Evolutionary conservation across 2,329 filamentous ascomycete genomes (phyloP).

Genomic region (Sclerotinia sclerotiorum): DNA sequence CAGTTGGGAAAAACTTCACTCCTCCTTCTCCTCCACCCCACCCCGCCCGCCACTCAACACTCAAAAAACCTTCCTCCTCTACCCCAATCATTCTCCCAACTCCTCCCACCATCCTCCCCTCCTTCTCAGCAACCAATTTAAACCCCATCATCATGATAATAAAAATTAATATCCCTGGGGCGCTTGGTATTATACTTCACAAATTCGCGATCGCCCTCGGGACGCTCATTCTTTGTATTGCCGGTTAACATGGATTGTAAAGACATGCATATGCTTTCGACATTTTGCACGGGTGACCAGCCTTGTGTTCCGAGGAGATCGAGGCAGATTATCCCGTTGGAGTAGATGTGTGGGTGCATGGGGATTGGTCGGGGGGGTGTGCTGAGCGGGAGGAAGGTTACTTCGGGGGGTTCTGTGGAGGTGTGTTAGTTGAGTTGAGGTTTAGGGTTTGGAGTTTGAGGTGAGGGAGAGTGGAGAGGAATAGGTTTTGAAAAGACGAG

Average conservation of each 20-base stretch:
- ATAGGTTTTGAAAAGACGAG: background rate
- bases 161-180: slow-evolving; percentile 86
- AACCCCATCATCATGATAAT: slow-evolving; percentile 87
- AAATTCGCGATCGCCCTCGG: slow-evolving; percentile 87
- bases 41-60: too few species aligned
- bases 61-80: background rate
- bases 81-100: too few species aligned
- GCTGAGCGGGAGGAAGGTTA: slow-evolving; percentile 66
- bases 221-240: slow-evolving; percentile 87
- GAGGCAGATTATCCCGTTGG: slow-evolving; percentile 87
- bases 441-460: slow-evolving; percentile 71
- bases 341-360: slow-evolving; percentile 97
- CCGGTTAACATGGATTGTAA: slow-evolving; percentile 98
- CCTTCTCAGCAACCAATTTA: background rate
- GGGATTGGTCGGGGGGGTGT: slow-evolving; percentile 60
- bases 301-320: slow-evolving; percentile 85
- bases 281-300: slow-evolving; percentile 96
- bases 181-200: slow-evolving; percentile 75
- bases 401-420: slow-evolving; percentile 83
- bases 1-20: too few species aligned
- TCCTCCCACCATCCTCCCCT: too few species aligned
- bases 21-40: background rate
- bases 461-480: background rate
- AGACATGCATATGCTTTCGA: slow-evolving; percentile 95
- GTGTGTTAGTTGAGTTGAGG: slow-evolving; percentile 53